These are phyloP conservation scores for Aspergillus egyptiacus DNA, from an alignment of 495 filamentous ascomycete genomes.

Conservation along the genomic window DNA sequence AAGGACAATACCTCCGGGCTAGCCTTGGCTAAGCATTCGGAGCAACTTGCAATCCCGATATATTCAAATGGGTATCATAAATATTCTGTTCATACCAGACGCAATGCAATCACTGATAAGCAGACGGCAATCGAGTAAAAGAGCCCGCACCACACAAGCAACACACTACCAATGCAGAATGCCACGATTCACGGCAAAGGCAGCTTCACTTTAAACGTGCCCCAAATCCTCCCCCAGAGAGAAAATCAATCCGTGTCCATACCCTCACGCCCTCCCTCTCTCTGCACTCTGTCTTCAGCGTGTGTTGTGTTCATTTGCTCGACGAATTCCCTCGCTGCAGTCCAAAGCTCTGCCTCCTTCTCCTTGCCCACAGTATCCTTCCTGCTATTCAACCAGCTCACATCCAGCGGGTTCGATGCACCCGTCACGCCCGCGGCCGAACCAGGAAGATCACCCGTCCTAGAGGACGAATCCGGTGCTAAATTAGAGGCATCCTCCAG, in stretches of 20 bases:
- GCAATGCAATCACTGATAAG: not conserved
- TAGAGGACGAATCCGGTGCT: constrained; percentile 30
- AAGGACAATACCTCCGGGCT: too few species aligned
- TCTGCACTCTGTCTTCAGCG: constrained; percentile 1
- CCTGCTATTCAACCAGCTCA: constrained; percentile 79
- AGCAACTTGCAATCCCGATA: not conserved
- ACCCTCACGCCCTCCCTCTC: constrained; percentile 17
- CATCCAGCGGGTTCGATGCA: constrained; percentile 51
- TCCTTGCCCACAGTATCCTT: constrained; percentile 69
- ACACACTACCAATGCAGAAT: not conserved
- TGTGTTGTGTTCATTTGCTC: constrained; percentile 29
- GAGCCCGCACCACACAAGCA: not conserved
- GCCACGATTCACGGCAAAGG: not conserved
- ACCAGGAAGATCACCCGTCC: constrained; percentile 23
- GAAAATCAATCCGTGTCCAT: constrained; percentile 35
- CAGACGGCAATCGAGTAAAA: not conserved
- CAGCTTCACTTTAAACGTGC: not conserved
- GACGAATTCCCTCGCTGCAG: constrained; percentile 48
- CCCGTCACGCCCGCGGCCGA: constrained; percentile 18
- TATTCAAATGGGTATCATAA: constrained; percentile 32
- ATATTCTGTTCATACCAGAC: not conserved
- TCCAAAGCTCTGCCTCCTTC: constrained; percentile 75
- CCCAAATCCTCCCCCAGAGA: too few species aligned
- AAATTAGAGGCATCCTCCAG: constrained; percentile 73
- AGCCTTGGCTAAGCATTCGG: too few species aligned